Evolutionary conservation across 2,329 filamentous ascomycete genomes (phyloP).

Genomic region (Lasiodiplodia gonubiensis): DNA sequence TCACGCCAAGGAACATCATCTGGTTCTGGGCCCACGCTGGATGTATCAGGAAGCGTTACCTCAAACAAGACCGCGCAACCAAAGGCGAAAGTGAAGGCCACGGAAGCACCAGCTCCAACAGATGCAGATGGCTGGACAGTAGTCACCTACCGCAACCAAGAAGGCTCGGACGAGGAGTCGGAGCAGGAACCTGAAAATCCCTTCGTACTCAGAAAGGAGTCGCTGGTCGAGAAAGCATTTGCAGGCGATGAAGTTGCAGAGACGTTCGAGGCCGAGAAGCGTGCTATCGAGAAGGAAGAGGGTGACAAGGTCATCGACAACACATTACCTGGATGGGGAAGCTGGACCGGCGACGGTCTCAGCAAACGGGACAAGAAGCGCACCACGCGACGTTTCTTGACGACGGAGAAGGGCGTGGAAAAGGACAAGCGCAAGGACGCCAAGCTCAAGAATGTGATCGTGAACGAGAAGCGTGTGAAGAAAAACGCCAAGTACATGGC

Average conservation of each 20-base stretch:
- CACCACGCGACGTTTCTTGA: slow-evolving; percentile 59
- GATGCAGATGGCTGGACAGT: slow-evolving; percentile 54
- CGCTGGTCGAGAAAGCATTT: slow-evolving; percentile 82
- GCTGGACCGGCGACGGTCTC: slow-evolving; percentile 85
- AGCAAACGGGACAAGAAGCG: slow-evolving; percentile 68
- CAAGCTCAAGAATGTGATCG: slow-evolving; percentile 82
- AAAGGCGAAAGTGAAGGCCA: slow-evolving; percentile 39
- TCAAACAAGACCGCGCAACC: slow-evolving; percentile 30
- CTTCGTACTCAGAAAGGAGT: slow-evolving; percentile 58
- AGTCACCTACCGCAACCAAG: slow-evolving; percentile 46
- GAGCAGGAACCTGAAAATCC: slow-evolving; percentile 49
- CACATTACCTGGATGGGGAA: slow-evolving; percentile 92
- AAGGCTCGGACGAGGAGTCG: slow-evolving; percentile 41
- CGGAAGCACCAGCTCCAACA: slow-evolving; percentile 41
- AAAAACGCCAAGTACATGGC: slow-evolving; percentile 94
- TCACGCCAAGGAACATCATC: slow-evolving; percentile 31
- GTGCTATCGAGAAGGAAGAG: slow-evolving; percentile 71
- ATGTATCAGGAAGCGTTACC: slow-evolving; percentile 9
- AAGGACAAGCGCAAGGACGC: slow-evolving; percentile 79
- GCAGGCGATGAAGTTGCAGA: slow-evolving; percentile 82
- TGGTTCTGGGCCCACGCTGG: slow-evolving; percentile 7
- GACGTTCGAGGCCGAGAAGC: slow-evolving; percentile 83
- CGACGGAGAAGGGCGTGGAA: slow-evolving; percentile 72
- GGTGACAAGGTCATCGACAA: slow-evolving; percentile 82
- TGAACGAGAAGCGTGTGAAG: slow-evolving; percentile 88